These are phyloP conservation scores for Botryosphaeria agaves DNA, from an alignment of 2,329 filamentous ascomycete species.

Conservation along the genomic window DNA sequence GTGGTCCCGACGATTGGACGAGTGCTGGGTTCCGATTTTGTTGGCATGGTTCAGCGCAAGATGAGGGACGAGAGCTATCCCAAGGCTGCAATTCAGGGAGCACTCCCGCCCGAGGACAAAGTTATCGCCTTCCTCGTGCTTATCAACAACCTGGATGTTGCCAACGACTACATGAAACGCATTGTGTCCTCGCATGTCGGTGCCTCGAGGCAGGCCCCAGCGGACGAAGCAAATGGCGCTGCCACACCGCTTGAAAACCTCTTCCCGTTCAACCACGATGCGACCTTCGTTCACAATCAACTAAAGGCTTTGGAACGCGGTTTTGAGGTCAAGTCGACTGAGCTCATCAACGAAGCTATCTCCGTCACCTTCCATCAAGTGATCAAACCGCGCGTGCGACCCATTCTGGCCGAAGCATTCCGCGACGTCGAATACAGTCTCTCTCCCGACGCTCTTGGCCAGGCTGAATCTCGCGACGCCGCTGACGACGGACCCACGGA, in stretches of 20 bases:
- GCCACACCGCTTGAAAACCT: slow-evolving; percentile 35
- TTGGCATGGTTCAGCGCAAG: slow-evolving; percentile 92
- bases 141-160: slow-evolving; percentile 88
- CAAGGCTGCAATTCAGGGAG: slow-evolving; percentile 58
- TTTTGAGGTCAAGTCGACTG: slow-evolving; percentile 62
- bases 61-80: slow-evolving; percentile 96
- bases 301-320: slow-evolving; percentile 51
- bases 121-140: slow-evolving; percentile 81
- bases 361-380: slow-evolving; percentile 78
- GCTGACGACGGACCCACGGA: slow-evolving; percentile 32
- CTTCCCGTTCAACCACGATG: slow-evolving; percentile 70
- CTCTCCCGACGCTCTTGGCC: slow-evolving; percentile 41
- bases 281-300: slow-evolving; percentile 47
- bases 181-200: slow-evolving; percentile 58
- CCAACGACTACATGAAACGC: slow-evolving; percentile 75
- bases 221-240: slow-evolving; percentile 8
- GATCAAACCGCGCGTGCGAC: slow-evolving; percentile 66
- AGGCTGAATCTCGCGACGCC: too few relatives aligned
- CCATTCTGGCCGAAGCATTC: slow-evolving; percentile 75
- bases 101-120: slow-evolving; percentile 70
- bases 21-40: slow-evolving; percentile 75
- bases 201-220: slow-evolving; percentile 24
- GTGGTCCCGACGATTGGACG: slow-evolving; percentile 65
- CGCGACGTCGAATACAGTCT: slow-evolving; percentile 73
- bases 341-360: slow-evolving; percentile 70